These are phyloP conservation scores for Pistacia integerrima DNA, from an alignment of 345 rosid genomes.

Conservation along the genomic window DNA sequence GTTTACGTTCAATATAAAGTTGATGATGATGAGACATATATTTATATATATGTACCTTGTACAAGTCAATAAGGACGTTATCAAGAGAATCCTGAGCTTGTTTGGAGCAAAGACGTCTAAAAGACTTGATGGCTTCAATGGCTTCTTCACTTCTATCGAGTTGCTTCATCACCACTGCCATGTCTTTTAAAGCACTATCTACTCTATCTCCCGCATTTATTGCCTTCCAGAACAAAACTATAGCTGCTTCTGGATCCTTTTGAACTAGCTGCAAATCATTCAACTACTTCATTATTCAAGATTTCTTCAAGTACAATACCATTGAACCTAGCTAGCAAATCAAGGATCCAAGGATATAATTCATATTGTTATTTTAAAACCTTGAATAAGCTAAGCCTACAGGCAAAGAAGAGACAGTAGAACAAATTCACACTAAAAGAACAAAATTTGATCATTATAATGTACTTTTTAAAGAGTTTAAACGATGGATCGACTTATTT, in stretches of 20 bases:
- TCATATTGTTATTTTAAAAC: background rate
- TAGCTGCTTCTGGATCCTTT: slow-evolving; percentile 82
- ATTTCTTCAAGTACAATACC: too few species aligned
- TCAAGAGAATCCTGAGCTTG: slow-evolving; percentile 89
- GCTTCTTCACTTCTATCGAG: slow-evolving; percentile 78
- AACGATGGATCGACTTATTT: too few species aligned
- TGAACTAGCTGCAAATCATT: slow-evolving; percentile 54
- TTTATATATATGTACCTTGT: slow-evolving; percentile 54
- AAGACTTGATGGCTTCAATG: slow-evolving; percentile 90
- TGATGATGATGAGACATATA: too few species aligned
- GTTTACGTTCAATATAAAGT: too few species aligned
- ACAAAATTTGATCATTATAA: too few species aligned
- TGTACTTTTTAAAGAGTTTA: too few species aligned
- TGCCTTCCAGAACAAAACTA: slow-evolving; percentile 87
- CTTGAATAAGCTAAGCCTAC: too few species aligned
- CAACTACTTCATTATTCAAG: background rate
- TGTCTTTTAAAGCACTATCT: slow-evolving; percentile 80
- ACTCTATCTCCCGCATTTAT: slow-evolving; percentile 83
- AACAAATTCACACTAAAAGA: too few species aligned
- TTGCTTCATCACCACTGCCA: slow-evolving; percentile 96
- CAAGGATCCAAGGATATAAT: background rate
- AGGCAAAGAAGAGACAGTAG: too few species aligned
- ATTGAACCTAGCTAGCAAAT: too few species aligned
- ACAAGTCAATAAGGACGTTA: slow-evolving; percentile 88
- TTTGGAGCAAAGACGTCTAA: slow-evolving; percentile 74